These are phyloP conservation scores for Castanea sativa DNA, from an alignment of 306 rosid species.

Conservation along the genomic window DNA sequence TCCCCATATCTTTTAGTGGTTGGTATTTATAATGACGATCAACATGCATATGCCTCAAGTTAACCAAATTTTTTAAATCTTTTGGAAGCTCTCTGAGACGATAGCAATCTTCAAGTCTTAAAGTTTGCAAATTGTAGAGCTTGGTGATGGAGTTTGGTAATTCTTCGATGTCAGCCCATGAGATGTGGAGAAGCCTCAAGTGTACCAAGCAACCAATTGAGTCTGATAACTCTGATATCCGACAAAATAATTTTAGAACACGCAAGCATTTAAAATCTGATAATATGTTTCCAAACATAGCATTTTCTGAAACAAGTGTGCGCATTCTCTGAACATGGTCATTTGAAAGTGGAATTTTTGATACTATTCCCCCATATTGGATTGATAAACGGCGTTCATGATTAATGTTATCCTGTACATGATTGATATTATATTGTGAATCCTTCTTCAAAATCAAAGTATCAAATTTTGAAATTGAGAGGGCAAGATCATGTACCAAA, in stretches of 20 bases:
- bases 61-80: no score
- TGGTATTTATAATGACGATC: rapidly evolving
- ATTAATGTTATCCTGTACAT: no score
- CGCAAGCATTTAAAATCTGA: background rate
- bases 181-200: no score
- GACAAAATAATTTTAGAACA: background rate
- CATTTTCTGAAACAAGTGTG: background rate
- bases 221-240: background rate
- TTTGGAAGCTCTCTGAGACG: rapidly evolving
- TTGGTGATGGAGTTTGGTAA: no score
- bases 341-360: background rate
- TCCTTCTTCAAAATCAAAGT: background rate
- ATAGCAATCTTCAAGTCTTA: background rate
- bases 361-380: rapidly evolving
- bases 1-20: no score
- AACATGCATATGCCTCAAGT: no score
- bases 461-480: background rate
- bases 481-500: slow-evolving; percentile 21
- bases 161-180: rapidly evolving
- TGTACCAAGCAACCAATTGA: background rate
- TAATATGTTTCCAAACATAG: background rate
- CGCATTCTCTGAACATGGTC: background rate
- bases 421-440: background rate
- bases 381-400: no score
- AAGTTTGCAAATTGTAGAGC: slow-evolving; percentile 4